Percentiles rank a stretch among this genome's conserved stretches.
Conservation (phyloP, 768 basidiomycete species). For the Hysterangium stoloniferum region DNA sequence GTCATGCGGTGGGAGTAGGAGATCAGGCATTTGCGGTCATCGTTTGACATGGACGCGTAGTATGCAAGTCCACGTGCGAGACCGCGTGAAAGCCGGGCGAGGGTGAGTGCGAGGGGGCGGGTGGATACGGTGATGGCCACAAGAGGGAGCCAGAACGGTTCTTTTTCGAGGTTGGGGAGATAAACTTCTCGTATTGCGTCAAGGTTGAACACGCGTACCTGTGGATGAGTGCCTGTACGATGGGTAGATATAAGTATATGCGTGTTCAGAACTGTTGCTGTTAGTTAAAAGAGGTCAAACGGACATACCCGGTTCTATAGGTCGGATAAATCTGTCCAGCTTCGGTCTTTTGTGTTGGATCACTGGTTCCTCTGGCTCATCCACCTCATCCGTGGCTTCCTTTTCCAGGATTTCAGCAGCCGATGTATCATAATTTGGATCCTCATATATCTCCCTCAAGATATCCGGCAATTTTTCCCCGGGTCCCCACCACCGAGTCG, state of each 20-base stretch:
- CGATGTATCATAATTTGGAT: neutral
- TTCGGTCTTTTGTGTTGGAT: neutral
- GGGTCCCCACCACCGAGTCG: constrained; percentile 23
- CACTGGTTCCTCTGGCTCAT: neutral
- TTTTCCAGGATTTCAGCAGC: neutral
- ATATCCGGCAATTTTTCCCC: constrained; percentile 19
- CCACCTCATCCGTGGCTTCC: neutral
- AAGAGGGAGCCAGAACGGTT: constrained; percentile 35
- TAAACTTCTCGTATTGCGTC: constrained; percentile 23
- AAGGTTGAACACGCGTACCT: too few species aligned
- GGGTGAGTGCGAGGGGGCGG: constrained; percentile 31
- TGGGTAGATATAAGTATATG: too few species aligned
- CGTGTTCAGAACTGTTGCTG: too few species aligned
- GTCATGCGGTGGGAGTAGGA: constrained; percentile 28
- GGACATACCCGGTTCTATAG: neutral
- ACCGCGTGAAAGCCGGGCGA: constrained; percentile 27
- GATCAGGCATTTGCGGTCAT: constrained; percentile 28
- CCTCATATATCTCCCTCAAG: constrained; percentile 12
- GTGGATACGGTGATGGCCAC: constrained; percentile 34
- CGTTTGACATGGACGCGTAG: constrained; percentile 24
- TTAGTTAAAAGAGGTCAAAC: too few species aligned
- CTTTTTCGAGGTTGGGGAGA: constrained; percentile 19
- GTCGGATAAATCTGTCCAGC: neutral
- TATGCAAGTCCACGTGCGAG: constrained; percentile 30
- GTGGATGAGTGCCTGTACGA: too few species aligned